phyloP scores from a whole-genome alignment of 345 rosid species.

The Theobroma cacao region DNA sequence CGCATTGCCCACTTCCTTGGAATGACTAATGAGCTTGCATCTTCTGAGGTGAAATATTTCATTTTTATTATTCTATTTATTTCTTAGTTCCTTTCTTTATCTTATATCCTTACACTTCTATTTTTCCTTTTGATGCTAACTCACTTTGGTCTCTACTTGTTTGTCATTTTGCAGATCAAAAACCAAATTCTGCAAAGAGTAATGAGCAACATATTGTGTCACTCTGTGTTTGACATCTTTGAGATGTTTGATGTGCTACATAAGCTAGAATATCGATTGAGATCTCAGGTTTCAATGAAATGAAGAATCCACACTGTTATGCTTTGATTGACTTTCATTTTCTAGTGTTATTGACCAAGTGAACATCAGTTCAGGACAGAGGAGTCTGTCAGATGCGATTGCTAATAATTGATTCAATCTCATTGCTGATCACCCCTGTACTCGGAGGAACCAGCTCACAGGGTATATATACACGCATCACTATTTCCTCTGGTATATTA shows the following conservation, averaged over 20 bases:
- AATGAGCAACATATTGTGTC: constrained; percentile 61
- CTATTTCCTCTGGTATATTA: constrained; percentile 4
- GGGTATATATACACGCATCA: constrained; percentile 40
- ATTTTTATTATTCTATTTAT: neutral
- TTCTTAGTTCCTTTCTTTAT: neutral
- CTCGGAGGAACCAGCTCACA: constrained; percentile 68
- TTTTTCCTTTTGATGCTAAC: neutral
- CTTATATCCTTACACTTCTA: neutral
- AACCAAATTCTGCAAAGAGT: constrained; percentile 34
- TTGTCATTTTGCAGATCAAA: constrained; percentile 20
- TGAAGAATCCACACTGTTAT: constrained; percentile 8
- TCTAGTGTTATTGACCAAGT: constrained; percentile 9
- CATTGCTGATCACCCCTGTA: constrained; percentile 71
- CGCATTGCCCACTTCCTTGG: constrained; percentile 49
- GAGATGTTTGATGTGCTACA: constrained; percentile 58
- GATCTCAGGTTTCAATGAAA: constrained; percentile 50
- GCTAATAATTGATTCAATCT: constrained; percentile 72
- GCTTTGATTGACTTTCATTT: neutral
- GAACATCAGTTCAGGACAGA: constrained; percentile 30
- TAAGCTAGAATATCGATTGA: constrained; percentile 44
- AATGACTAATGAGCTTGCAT: constrained; percentile 27
- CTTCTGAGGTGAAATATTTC: constrained; percentile 33
- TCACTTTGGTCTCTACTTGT: neutral
- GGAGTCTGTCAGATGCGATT: constrained; percentile 34
- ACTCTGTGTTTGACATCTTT: constrained; percentile 65